Base-by-base conservation (phyloP, 2,329 filamentous ascomycete species). In the Fusarium sp. region DNA sequence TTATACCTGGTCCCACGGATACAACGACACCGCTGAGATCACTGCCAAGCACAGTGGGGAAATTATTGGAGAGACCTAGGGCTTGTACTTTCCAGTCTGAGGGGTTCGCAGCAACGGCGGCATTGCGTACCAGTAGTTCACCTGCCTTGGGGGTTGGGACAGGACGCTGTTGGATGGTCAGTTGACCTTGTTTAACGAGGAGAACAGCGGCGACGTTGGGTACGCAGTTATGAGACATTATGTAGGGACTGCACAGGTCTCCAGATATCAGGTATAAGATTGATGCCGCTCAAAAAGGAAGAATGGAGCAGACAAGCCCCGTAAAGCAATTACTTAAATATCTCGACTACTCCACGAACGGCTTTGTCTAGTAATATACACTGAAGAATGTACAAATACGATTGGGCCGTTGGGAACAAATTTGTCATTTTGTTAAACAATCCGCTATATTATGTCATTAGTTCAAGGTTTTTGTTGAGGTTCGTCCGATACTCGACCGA, bases 71-170 rank as follows among this genome's bases (percentile, higher is more conserved):
- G 18, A 73, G 20, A 6, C 78, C 74, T 28, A 77, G 70, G 66
- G 78, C 75, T 28, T 81, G 80, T 8, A 82, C 74, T 64, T 83
- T 83, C 78, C 80, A 81, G 73, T 83, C 81, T 8, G 82, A 61
- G 59, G 77, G 66, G 81, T 82, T 83, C 50, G 82, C 79, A 14
- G 81, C 81, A 2, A 80, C 78, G 3, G 78, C 77, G 6, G 24
- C n/a, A 9, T 66, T 66, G 13, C 34, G 62, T 1, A 66, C 48
- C 0, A 66, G 9, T 1, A 66, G 18, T 47, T 66, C 47, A 1
- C 48, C 28, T 1, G 22, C 6, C 3, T 18, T 14, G 4, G 59
- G 62, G 1, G 20, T 17, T 4, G 59, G 48, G 6, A 55, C 14
- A 1, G 41, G 39, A 5, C 62, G 62, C 28, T 55, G 26, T 10